Evolutionary conservation across 768 basidiomycete genomes (phyloP), one percentile per base, ranked within the genome.

Genomic region (Rhodotorula graminis): DNA sequence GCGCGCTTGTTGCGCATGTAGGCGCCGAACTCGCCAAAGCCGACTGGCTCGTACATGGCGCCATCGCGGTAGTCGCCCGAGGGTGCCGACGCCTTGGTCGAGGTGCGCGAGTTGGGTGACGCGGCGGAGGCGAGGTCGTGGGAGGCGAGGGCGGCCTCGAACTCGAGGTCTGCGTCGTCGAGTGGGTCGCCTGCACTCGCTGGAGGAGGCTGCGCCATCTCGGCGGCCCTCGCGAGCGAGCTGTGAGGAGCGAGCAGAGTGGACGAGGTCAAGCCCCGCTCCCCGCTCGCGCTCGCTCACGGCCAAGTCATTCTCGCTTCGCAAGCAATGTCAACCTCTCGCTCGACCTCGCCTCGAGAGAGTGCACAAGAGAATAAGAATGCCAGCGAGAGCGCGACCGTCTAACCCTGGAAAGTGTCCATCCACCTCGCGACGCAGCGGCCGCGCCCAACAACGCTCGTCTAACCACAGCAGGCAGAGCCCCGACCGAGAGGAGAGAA

Each of bases 1-100:
- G 90, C 89, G 5, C 95, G 87, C 82, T 97, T 97, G 71, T 93
- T 84, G 5, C 84, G 81, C 91, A 96, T 92, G 79, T 96, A 97
- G 29, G 64, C 42, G 27, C 65, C 71, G 9, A 62, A 59, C 50
- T 71, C 70, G 44, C 70, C 70, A 27, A 71, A 71, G n/a, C 55
- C 44, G 37, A 66, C 62, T 10, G 70, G 49, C 7, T 67, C 40
- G 50, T 71, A 71, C 47, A n/a, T 49, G 37, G 16, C 50, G 33
- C 8, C 56, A 40, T 47, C 40, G 25, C n/a, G 29, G 33, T 42
- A 52, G 52, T 55, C 50, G 14, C 27, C 53, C 27, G 53, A 11
- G n/a, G 50, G 11, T 25, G 50, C 27, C n/a, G n/a, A 19, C n/a
- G 21, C 49, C 29, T 33, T 33, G 21, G 31, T 7, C 46, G 27